Evolutionary conservation across 2,329 filamentous ascomycete genomes (phyloP).

Genomic region (Pseudogymnoascus sp.): DNA sequence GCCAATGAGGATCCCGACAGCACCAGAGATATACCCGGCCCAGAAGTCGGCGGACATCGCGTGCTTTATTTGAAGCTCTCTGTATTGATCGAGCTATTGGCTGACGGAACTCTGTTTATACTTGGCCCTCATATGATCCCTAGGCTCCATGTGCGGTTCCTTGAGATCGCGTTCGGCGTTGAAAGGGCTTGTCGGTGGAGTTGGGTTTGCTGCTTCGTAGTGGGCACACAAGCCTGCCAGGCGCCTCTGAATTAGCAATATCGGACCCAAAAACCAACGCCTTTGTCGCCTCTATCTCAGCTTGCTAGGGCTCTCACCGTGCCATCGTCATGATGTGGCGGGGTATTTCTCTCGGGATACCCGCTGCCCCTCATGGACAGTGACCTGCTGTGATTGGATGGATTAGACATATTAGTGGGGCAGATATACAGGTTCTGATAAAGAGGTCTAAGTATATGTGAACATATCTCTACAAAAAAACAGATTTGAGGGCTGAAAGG

Average conservation of each 20-base stretch:
- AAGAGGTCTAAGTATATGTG: neutral
- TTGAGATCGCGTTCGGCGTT: neutral
- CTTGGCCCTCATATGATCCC: neutral
- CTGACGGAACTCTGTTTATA: neutral
- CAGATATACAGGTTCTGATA: neutral
- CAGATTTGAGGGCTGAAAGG: neutral
- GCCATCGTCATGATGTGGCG: neutral
- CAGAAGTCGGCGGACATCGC: slow-evolving; percentile 65
- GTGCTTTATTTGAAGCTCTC: neutral
- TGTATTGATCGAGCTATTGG: neutral
- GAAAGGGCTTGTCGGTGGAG: neutral
- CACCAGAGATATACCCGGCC: slow-evolving; percentile 85
- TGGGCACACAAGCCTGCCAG: neutral
- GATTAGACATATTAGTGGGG: neutral
- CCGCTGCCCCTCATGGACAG: neutral
- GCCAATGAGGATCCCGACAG: slow-evolving; percentile 76
- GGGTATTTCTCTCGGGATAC: slow-evolving; percentile 1
- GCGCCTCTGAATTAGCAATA: slow-evolving; percentile 4
- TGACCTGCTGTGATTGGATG: neutral
- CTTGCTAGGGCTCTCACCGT: neutral
- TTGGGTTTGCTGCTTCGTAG: neutral
- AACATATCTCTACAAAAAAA: neutral
- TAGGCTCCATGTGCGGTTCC: neutral
- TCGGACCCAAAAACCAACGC: neutral
- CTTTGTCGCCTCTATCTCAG: neutral